Base-by-base conservation (phyloP, 2,329 filamentous ascomycete genomes). In the Fusarium agapanthi region DNA sequence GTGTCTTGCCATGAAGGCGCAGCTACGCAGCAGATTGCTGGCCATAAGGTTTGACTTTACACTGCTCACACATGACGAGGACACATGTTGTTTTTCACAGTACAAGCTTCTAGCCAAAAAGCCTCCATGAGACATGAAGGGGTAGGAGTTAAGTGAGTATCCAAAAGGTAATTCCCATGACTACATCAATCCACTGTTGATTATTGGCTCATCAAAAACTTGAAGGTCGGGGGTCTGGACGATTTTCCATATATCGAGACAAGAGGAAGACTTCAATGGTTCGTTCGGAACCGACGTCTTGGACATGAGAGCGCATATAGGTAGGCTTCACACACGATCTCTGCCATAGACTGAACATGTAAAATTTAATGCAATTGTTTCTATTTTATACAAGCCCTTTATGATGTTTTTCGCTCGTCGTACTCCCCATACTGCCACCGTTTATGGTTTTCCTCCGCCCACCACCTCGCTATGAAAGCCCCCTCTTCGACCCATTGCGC, bases 391-490 rank as follows among this genome's bases (percentile, higher is more conserved):
- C 3, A 54, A n/a, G 3, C 2, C 7, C 26, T 11, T 53, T 9
- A 54, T 3, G 20, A 5, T 13, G 11, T 7, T 38, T 18, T 18
- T 16, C 50, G 14, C 24, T 65, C 40, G 0, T 51, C 59, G 30
- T 72, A 70, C 26, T 58, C 35, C 15, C 66, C 74, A 67, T 77
- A 80, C 44, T 77, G 79, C 75, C 79, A 82, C 64, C 79, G 77
- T 64, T 78, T 81, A 38, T 72, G 73, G 55, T 81, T 81, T 47
- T 81, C 80, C 34, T 80, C 75, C 10, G 79, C 75, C 77, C 79
- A 82, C 79, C 81, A 81, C 5, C 78, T 72, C 7, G 76, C 75
- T 16, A 81, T 71, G 9, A 79, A 79, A 11, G 79, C 76, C 0
- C 76, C 81, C 51, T 79, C 78, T 45, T 82, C 77, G 12, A 73